A percentile compares a stretch with the other conserved stretches of the same genome.
These are phyloP conservation scores for Rhizophora apiculata DNA, from an alignment of 345 rosid genomes.

Conservation along the genomic window DNA sequence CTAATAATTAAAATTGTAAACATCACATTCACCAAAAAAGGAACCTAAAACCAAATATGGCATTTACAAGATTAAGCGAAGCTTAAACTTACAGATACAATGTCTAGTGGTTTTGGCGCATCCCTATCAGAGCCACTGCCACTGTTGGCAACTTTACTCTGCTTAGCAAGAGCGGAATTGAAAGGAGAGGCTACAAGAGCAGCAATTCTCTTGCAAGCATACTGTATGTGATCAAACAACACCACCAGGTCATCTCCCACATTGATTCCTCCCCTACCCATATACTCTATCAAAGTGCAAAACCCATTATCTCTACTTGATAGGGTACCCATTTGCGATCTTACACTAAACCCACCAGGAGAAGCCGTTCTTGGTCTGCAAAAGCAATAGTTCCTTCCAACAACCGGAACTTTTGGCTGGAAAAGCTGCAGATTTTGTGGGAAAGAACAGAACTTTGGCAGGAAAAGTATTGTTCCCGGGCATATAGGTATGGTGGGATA, in stretches of 20 bases:
- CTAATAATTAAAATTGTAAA: background rate
- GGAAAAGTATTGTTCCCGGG: too few relatives aligned
- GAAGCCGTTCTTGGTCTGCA: conserved; percentile 50
- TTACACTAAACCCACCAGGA: conserved; percentile 36
- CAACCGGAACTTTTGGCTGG: background rate
- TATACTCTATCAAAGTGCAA: conserved; percentile 46
- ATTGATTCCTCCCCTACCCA: conserved; percentile 50
- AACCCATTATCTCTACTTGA: conserved; percentile 25
- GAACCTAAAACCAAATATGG: background rate
- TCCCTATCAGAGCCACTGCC: conserved; percentile 57
- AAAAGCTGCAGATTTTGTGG: conserved; percentile 2
- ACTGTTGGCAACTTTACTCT: conserved; percentile 22
- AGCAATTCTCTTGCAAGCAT: conserved; percentile 88
- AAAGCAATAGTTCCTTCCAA: conserved; percentile 11
- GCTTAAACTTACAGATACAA: conserved; percentile 52
- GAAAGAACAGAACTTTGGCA: background rate
- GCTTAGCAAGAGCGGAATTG: conserved; percentile 60
- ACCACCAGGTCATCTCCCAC: conserved; percentile 71
- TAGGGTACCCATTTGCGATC: conserved; percentile 32
- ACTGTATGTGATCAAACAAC: conserved; percentile 71
- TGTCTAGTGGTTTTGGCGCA: conserved; percentile 83
- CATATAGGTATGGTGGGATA: too few relatives aligned
- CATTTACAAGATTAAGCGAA: background rate
- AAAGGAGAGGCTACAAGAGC: conserved; percentile 89
- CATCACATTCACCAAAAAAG: background rate